A percentile compares a stretch with the other conserved stretches of the same genome.
phyloP scores from a whole-genome alignment of 371 early-diverging fungal genomes.

The Sporodiniella umbellata region DNA sequence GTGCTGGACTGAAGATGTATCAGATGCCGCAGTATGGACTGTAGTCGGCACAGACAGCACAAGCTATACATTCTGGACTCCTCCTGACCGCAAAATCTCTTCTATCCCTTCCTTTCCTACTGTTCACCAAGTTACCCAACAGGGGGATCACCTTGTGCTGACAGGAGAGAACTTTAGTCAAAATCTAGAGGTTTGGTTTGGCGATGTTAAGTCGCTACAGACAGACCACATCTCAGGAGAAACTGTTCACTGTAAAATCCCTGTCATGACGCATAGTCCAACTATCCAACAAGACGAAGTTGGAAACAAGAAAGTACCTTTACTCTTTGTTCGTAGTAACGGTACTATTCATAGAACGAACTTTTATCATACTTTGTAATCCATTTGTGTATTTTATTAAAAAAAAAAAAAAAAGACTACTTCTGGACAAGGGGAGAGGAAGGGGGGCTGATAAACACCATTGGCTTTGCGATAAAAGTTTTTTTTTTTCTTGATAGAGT shows the following conservation, averaged over 20 bases:
- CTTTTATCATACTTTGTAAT: constrained; percentile 32
- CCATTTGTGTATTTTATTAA: constrained; percentile 7
- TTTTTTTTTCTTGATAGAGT: too few relatives aligned
- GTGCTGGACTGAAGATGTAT: constrained; percentile 83
- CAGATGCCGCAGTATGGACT: constrained; percentile 87
- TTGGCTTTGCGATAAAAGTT: too few relatives aligned
- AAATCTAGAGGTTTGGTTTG: constrained; percentile 69
- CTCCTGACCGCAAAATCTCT: constrained; percentile 16
- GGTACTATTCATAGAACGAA: constrained; percentile 68
- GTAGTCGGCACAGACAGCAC: constrained; percentile 85
- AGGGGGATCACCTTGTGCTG: constrained; percentile 22
- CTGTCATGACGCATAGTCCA: constrained; percentile 29
- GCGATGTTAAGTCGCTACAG: constrained; percentile 49
- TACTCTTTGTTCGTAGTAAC: constrained; percentile 61
- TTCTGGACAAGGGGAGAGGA: too few relatives aligned
- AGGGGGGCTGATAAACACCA: too few relatives aligned
- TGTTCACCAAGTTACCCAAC: constrained; percentile 11
- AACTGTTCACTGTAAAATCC: constrained; percentile 44
- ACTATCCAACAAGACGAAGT: constrained; percentile 25
- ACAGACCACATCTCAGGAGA: constrained; percentile 56
- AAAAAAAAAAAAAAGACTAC: too few relatives aligned
- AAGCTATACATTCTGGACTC: constrained; percentile 70
- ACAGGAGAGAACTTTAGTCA: constrained; percentile 65
- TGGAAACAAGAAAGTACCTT: constrained; percentile 37
- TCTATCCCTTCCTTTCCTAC: constrained; percentile 29